Evolutionary conservation across 2,329 filamentous ascomycete species (phyloP).

Genomic region (Fusarium liriodendri): DNA sequence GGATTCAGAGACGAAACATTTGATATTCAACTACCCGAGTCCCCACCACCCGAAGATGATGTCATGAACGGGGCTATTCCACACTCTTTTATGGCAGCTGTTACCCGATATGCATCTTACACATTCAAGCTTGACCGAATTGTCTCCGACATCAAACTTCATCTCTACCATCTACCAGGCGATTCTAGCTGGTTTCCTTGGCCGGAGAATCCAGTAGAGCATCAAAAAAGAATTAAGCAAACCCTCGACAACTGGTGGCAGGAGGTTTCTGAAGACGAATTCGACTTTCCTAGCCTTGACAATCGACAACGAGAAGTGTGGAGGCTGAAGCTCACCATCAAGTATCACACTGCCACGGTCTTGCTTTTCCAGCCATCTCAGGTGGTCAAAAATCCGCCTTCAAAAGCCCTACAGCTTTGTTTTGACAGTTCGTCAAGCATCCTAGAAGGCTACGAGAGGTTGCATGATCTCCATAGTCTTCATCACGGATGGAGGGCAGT

Average conservation of each 20-base stretch:
- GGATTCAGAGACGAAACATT: slow-evolving; percentile 53
- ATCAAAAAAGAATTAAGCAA: slow-evolving; percentile 26
- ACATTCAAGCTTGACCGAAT: slow-evolving; percentile 43
- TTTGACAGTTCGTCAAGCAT: slow-evolving; percentile 43
- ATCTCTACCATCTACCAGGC: slow-evolving; percentile 38
- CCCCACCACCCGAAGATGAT: not conserved
- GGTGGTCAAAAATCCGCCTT: slow-evolving; percentile 43
- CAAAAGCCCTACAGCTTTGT: slow-evolving; percentile 45
- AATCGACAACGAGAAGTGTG: slow-evolving; percentile 17
- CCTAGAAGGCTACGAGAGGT: slow-evolving; percentile 44
- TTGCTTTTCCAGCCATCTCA: slow-evolving; percentile 53
- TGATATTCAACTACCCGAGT: slow-evolving; percentile 43
- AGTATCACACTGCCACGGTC: slow-evolving; percentile 48
- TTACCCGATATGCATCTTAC: slow-evolving; percentile 38
- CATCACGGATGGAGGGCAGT: slow-evolving; percentile 51
- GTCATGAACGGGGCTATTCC: not conserved
- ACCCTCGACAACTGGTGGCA: slow-evolving; percentile 26
- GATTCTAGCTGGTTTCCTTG: slow-evolving; percentile 27
- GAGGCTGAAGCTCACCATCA: slow-evolving; percentile 43
- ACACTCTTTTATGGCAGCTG: slow-evolving; percentile 5
- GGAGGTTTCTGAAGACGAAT: not conserved
- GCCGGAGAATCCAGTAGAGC: not conserved
- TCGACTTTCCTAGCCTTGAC: slow-evolving; percentile 10
- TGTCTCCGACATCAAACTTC: slow-evolving; percentile 40
- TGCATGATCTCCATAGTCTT: slow-evolving; percentile 46